Evolutionary conservation across 106 monocot genomes (phyloP).

Genomic region (Gastrodia elata): DNA sequence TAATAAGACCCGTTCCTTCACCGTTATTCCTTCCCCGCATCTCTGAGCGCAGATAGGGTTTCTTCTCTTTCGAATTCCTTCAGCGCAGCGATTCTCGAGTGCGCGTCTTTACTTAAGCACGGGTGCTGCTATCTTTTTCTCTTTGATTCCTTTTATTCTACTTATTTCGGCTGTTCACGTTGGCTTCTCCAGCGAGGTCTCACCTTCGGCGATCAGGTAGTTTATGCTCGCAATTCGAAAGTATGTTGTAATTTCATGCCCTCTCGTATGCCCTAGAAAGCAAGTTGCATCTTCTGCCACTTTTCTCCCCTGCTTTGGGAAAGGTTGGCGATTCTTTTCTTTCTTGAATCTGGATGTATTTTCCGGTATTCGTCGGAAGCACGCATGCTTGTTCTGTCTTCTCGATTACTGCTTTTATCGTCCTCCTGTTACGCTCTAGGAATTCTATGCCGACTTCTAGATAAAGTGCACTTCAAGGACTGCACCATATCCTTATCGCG

Average conservation of each 20-base stretch:
- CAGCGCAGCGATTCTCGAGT: not conserved
- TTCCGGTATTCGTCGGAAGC: not conserved
- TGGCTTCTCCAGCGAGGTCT: not conserved
- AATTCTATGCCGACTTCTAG: not conserved
- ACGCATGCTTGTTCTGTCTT: not conserved
- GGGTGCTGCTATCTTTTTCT: not conserved
- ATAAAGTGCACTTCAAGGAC: not conserved
- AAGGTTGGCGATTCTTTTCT: not conserved
- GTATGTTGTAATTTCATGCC: not conserved
- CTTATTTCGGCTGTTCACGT: not conserved
- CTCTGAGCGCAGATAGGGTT: slow-evolving; percentile 1
- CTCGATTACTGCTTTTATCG: not conserved
- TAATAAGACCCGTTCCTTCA: not conserved
- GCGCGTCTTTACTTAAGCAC: not conserved
- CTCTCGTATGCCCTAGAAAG: not conserved
- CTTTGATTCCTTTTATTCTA: not conserved
- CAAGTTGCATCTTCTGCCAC: not conserved
- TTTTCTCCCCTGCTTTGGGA: not conserved
- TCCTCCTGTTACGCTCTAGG: not conserved
- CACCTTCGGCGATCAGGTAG: not conserved
- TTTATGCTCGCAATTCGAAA: too few species aligned
- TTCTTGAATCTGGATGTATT: not conserved
- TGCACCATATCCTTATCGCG: not conserved
- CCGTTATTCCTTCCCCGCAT: not conserved
- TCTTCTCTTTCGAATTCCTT: not conserved